Evolutionary conservation across 257 asterid species (phyloP), one percentile per base, ranked within the genome.

Genomic region (Gardenia jasminoides): DNA sequence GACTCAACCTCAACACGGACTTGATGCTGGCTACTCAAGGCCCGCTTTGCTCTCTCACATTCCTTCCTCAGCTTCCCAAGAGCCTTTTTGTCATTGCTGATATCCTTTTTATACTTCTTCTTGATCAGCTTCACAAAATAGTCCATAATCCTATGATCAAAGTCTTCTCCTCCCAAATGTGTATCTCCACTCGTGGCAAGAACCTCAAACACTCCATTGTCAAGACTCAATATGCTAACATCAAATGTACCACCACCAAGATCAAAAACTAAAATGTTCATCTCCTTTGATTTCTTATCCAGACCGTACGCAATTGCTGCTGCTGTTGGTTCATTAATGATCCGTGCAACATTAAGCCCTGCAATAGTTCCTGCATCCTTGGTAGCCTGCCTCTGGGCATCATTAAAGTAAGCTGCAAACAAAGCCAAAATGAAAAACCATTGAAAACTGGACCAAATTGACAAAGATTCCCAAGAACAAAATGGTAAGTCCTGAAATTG

Each of bases 81-180:
- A 48, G 85, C 83, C 72, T 74, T 78, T 12, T 78, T 78, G 33
- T 82, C 80, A 59, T 47, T 66, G 68, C 82, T 67, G 12, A 82
- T 82, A 56, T 82, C 85, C 44, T 82, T 82, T 78, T 65, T 82
- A 24, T 82, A 69, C 72, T 82, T 75, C 75, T 68, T 78, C 50
- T 82, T 79, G 19, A 82, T 74, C 65, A 74, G 26, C 78, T 74
- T 74, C 50, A 79, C 81, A 48, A 74, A 82, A 48, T 82, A 67
- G 31, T 78, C 80, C 77, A 82, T 74, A 9, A 82, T 31, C 71
- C 48, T 67, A 1, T 82, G 80, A 74, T 82, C 85, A 6, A 82
- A 82, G 26, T 82, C 85, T 66, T 82, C 85, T 46, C 85, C 85
- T 9, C 85, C 85, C 47, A 82, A 47, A 44, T 82, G 85, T 19